Evolutionary conservation across 1,139 yeast species (phyloP).

Genomic region (Scheffersomyces titani): DNA sequence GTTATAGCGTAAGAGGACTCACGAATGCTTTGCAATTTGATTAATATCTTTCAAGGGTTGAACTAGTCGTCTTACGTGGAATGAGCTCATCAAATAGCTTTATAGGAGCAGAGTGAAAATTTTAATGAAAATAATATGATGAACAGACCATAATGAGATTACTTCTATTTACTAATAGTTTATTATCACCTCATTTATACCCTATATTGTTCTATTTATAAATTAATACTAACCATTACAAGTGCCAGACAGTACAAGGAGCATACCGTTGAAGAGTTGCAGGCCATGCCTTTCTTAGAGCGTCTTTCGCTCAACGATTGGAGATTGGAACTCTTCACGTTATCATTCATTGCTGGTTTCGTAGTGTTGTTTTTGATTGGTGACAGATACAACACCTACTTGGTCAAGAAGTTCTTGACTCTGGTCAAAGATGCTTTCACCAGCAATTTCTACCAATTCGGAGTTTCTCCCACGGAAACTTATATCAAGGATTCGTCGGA

Average conservation of each 20-base stretch:
- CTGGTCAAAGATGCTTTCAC: slow-evolving; percentile 50
- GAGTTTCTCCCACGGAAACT: slow-evolving; percentile 54
- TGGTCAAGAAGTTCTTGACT: slow-evolving; percentile 52
- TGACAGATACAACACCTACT: slow-evolving; percentile 52
- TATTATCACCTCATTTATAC: neutral
- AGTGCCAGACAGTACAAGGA: slow-evolving; percentile 12
- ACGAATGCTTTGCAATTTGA: too few species aligned
- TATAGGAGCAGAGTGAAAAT: too few species aligned
- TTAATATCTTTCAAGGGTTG: too few species aligned
- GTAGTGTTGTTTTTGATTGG: slow-evolving; percentile 57
- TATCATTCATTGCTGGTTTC: slow-evolving; percentile 50
- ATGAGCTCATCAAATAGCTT: too few species aligned
- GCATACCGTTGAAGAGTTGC: slow-evolving; percentile 53
- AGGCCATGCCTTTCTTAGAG: slow-evolving; percentile 48
- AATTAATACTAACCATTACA: neutral
- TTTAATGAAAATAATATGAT: too few species aligned
- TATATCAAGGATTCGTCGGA: slow-evolving; percentile 71
- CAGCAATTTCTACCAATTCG: slow-evolving; percentile 78
- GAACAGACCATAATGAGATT: neutral
- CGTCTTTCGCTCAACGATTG: slow-evolving; percentile 65
- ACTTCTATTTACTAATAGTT: neutral
- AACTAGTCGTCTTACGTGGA: too few species aligned
- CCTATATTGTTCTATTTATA: neutral
- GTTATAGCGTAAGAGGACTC: too few species aligned
- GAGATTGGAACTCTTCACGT: slow-evolving; percentile 66